Evolutionary conservation across 169 alveolate genomes (phyloP).

Genomic region (Besnoitia besnoiti): DNA sequence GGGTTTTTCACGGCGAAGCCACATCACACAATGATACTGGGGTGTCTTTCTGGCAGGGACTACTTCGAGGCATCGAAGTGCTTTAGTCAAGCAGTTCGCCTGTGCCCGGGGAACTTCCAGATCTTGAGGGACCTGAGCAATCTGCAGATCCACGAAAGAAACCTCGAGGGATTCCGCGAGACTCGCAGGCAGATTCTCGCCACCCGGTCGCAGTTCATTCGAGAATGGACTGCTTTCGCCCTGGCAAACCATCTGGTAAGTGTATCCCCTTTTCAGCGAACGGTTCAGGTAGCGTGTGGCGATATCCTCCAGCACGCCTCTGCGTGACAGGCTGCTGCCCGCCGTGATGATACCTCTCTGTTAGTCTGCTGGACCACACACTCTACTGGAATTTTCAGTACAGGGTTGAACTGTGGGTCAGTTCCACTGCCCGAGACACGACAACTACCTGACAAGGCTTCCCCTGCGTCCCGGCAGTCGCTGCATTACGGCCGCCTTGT

Average conservation of each 20-base stretch:
- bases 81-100: slow-evolving; percentile 79
- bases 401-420: too few species aligned
- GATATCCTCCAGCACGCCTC: not conserved
- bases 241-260: slow-evolving; percentile 81
- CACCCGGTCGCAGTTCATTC: slow-evolving; percentile 75
- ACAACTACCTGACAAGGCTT: too few species aligned
- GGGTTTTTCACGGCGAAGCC: too few species aligned
- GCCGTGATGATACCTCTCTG: too few species aligned
- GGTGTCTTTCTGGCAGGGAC: slow-evolving; percentile 72
- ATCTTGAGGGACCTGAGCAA: slow-evolving; percentile 85
- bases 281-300: not conserved
- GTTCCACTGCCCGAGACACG: not conserved
- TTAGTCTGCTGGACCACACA: too few species aligned
- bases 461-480: too few species aligned
- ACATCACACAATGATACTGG: not conserved
- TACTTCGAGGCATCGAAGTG: slow-evolving; percentile 89
- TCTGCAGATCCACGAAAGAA: slow-evolving; percentile 83
- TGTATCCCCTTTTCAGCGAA: not conserved
- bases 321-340: not conserved
- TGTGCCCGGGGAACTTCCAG: slow-evolving; percentile 81
- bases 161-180: slow-evolving; percentile 83
- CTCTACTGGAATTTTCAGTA: too few species aligned
- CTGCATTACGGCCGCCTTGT: too few species aligned
- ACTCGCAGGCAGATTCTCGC: slow-evolving; percentile 80
- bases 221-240: slow-evolving; percentile 86